Conservation (phyloP, 768 basidiomycete genomes). For the Leccinum longicurvipes region DNA sequence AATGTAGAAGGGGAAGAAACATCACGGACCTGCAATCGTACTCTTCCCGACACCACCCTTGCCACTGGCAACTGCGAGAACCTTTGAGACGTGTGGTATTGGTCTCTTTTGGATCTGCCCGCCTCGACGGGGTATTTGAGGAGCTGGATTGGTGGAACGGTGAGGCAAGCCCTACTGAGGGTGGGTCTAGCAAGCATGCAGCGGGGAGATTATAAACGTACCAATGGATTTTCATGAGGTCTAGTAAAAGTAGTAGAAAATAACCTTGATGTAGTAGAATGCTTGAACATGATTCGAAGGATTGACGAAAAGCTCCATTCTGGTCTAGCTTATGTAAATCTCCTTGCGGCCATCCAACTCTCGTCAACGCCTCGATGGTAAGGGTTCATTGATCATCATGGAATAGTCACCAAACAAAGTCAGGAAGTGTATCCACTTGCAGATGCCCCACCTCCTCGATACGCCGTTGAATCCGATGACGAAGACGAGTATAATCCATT, state of each 20-base stretch:
- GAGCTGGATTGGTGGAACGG: slow-evolving; percentile 38
- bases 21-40: slow-evolving; percentile 73
- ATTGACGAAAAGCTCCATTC: too few species aligned
- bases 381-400: neutral
- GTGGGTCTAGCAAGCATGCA: slow-evolving; percentile 11
- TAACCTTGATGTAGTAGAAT: slow-evolving; percentile 5
- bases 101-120: slow-evolving; percentile 51
- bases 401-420: neutral
- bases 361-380: slow-evolving; percentile 13
- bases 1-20: neutral
- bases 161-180: slow-evolving; percentile 33
- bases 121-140: slow-evolving; percentile 59
- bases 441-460: slow-evolving; percentile 54
- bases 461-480: slow-evolving; percentile 67
- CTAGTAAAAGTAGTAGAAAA: slow-evolving; percentile 15
- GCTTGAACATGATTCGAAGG: slow-evolving; percentile 11
- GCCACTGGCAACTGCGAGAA: slow-evolving; percentile 84
- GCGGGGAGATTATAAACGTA: slow-evolving; percentile 23
- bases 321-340: too few species aligned
- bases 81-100: slow-evolving; percentile 73
- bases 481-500: slow-evolving; percentile 58
- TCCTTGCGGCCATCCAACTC: neutral
- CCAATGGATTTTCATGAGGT: slow-evolving; percentile 57
- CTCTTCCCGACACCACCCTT: slow-evolving; percentile 98
- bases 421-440: slow-evolving; percentile 55